Conservation (phyloP, 2,329 filamentous ascomycete genomes). For the Colletotrichum tropicale region DNA sequence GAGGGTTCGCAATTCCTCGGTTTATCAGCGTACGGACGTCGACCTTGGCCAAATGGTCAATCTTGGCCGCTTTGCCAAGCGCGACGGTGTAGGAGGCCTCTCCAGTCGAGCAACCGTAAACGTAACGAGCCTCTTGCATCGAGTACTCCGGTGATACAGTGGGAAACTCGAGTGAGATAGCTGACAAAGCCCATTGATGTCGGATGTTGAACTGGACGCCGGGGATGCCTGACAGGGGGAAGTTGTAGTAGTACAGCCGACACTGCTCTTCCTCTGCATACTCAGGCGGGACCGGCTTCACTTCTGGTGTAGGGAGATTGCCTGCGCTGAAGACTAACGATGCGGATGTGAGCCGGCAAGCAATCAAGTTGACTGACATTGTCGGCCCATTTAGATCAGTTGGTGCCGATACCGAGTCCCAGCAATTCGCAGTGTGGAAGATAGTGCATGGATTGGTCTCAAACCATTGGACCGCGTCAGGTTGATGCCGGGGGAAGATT, state of each 20-base stretch:
- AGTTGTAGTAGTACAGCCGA: constrained; percentile 72
- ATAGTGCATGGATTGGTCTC: constrained; percentile 72
- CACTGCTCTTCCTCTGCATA: constrained; percentile 68
- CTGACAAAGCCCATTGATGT: constrained; percentile 68
- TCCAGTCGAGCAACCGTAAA: constrained; percentile 71
- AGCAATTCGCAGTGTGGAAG: constrained; percentile 75
- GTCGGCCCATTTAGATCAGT: constrained; percentile 19
- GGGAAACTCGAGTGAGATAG: constrained; percentile 73
- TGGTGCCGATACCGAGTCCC: constrained; percentile 52
- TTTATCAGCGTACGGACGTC: constrained; percentile 59
- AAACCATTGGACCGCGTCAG: constrained; percentile 67
- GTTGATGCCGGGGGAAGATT: constrained; percentile 67
- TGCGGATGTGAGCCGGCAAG: constrained; percentile 70
- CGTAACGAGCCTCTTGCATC: constrained; percentile 63
- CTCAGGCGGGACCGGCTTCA: constrained; percentile 31
- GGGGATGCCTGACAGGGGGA: constrained; percentile 43
- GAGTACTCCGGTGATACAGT: constrained; percentile 57
- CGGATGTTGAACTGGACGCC: constrained; percentile 44
- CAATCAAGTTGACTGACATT: constrained; percentile 63
- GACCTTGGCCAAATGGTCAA: constrained; percentile 68
- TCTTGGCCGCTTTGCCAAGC: constrained; percentile 68
- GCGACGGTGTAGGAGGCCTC: constrained; percentile 62
- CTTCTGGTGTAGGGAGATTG: constrained; percentile 59
- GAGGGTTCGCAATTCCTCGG: constrained; percentile 50
- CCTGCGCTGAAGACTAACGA: constrained; percentile 69